Percentiles rank a stretch among this genome's conserved stretches.
Evolutionary conservation across 2,329 filamentous ascomycete species (phyloP).

Genomic region (Calonectria honghensis): DNA sequence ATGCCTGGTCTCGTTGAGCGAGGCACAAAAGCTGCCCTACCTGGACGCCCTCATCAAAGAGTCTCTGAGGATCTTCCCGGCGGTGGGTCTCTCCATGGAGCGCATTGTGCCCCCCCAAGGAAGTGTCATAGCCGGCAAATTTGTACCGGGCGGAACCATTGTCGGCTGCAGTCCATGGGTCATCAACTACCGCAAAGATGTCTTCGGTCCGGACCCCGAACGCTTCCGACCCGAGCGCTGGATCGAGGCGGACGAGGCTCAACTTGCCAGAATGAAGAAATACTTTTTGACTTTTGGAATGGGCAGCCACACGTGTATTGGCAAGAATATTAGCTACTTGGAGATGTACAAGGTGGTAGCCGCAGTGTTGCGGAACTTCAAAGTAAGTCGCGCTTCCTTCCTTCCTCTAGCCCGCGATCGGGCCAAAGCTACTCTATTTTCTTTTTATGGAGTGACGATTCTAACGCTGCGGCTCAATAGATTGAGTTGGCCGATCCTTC

Average conservation of each 20-base stretch:
- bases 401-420: too few relatives aligned
- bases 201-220: not conserved
- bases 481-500: not conserved
- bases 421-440: too few relatives aligned
- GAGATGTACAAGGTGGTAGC: constrained; percentile 2
- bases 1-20: not conserved
- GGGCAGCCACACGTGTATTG: not conserved
- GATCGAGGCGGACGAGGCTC: not conserved
- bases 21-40: constrained; percentile 6
- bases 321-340: not conserved
- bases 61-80: not conserved
- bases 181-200: not conserved
- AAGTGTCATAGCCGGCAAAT: not conserved
- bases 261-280: not conserved
- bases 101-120: not conserved
- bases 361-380: not conserved
- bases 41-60: constrained; percentile 1
- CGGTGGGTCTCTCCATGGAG: not conserved
- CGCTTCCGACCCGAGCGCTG: not conserved
- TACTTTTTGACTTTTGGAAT: constrained; percentile 7
- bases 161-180: constrained; percentile 4
- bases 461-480: not conserved
- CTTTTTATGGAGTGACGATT: too few relatives aligned
- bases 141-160: not conserved
- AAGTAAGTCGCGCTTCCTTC: not conserved